A percentile compares a stretch with the other conserved stretches of the same genome.
Evolutionary conservation across 192 early-diverging fungal species (phyloP).

Genomic region (Umbelopsis ramanniana): DNA sequence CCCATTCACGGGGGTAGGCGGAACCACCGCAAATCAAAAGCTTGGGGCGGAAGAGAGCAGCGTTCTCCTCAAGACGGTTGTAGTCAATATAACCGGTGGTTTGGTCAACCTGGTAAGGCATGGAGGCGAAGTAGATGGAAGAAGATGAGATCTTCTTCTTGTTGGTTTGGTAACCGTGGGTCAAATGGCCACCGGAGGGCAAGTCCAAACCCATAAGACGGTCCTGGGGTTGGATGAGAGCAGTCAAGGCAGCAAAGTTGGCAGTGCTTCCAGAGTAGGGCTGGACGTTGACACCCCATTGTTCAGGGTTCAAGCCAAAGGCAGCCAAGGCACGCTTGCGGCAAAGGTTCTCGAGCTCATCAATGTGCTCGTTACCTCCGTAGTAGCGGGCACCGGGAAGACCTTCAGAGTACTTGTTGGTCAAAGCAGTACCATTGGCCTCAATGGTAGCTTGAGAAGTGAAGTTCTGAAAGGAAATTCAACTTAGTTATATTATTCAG

Average conservation of each 20-base stretch:
- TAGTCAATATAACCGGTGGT: slow-evolving; percentile 94
- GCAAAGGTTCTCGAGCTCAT: slow-evolving; percentile 95
- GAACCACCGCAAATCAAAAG: slow-evolving; percentile 98
- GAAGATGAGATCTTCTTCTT: slow-evolving; percentile 99
- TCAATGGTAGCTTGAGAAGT: slow-evolving; percentile 99
- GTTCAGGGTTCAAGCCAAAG: slow-evolving; percentile 81
- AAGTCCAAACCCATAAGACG: slow-evolving; percentile 99
- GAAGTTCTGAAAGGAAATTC: slow-evolving; percentile 79
- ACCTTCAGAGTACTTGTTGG: slow-evolving; percentile 99
- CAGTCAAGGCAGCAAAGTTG: slow-evolving; percentile 98
- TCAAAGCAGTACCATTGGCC: slow-evolving; percentile 98
- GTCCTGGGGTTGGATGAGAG: slow-evolving; percentile 94
- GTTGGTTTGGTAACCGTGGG: slow-evolving; percentile 99
- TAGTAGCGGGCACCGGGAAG: slow-evolving; percentile 99
- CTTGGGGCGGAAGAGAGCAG: slow-evolving; percentile 95
- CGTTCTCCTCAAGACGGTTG: slow-evolving; percentile 91
- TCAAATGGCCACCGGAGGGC: slow-evolving; percentile 99
- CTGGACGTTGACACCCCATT: slow-evolving; percentile 99
- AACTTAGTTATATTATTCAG: neutral
- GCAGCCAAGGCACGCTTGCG: slow-evolving; percentile 93
- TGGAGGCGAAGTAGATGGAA: slow-evolving; percentile 99
- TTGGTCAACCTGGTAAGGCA: slow-evolving; percentile 95
- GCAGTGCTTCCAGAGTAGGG: slow-evolving; percentile 99
- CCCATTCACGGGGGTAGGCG: slow-evolving; percentile 99
- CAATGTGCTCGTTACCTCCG: slow-evolving; percentile 98